These are phyloP conservation scores for Phoenix roebelenii DNA, from an alignment of 176 grass and related monocot species.

Conservation along the genomic window DNA sequence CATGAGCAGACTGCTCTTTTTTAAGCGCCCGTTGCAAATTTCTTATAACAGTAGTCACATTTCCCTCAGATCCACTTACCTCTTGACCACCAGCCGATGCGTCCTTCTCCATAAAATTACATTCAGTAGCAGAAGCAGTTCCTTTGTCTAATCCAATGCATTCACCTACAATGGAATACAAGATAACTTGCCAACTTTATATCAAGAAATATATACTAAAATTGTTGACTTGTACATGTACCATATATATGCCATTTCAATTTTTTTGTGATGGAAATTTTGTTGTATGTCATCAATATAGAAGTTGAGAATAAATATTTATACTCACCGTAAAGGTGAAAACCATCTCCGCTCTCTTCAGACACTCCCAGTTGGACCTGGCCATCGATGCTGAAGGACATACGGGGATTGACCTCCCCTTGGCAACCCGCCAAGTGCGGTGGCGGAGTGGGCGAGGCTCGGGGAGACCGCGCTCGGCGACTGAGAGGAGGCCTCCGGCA, in stretches of 20 bases:
- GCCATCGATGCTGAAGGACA: neutral
- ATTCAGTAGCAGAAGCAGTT: constrained; percentile 1
- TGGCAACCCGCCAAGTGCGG: neutral
- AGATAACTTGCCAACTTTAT: neutral
- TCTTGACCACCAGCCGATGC: neutral
- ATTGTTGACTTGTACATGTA: neutral
- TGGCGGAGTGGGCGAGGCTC: neutral
- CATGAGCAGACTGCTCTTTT: constrained; percentile 24
- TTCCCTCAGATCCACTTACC: neutral
- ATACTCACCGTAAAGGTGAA: constrained; percentile 1
- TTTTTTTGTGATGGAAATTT: neutral
- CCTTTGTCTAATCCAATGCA: neutral
- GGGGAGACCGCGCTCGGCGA: neutral
- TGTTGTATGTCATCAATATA: neutral
- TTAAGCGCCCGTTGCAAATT: constrained; percentile 25
- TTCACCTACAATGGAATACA: neutral
- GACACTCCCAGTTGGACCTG: neutral
- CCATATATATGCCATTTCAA: no score
- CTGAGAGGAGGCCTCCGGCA: neutral
- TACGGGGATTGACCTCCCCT: neutral
- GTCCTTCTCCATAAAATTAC: neutral
- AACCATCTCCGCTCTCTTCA: neutral
- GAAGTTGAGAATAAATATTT: neutral
- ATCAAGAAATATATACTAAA: neutral
- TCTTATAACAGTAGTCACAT: neutral